A percentile compares a stretch with the other conserved stretches of the same genome.
Conservation (phyloP, 768 basidiomycete genomes). For the Baorangia bicolor region DNA sequence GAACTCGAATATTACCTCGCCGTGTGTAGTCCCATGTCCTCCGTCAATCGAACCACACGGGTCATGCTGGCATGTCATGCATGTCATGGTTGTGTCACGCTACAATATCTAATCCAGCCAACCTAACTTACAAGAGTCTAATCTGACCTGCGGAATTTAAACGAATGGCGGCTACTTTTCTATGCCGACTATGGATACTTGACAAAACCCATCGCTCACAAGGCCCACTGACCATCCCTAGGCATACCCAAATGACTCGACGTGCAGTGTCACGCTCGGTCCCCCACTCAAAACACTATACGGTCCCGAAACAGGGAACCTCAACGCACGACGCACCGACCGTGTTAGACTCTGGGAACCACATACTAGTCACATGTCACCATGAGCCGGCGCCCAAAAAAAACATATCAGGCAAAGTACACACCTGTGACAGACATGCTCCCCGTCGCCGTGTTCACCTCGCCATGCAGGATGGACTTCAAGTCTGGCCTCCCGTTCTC, state of each 20-base stretch:
- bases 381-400: not conserved
- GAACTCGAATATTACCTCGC: not conserved
- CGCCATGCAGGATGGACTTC: slow-evolving; percentile 33
- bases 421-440: slow-evolving; percentile 49
- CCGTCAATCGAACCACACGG: too few species aligned
- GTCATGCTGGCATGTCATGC: too few species aligned
- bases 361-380: slow-evolving; percentile 39
- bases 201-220: not conserved
- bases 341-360: slow-evolving; percentile 42
- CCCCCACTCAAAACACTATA: slow-evolving; percentile 32
- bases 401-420: slow-evolving; percentile 17
- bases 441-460: slow-evolving; percentile 37
- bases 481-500: slow-evolving; percentile 46
- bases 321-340: slow-evolving; percentile 40
- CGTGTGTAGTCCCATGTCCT: too few species aligned
- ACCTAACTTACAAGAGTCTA: not conserved
- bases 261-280: slow-evolving; percentile 38
- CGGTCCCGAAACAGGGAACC: slow-evolving; percentile 34
- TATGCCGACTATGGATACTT: not conserved
- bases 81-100: not conserved
- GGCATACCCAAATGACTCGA: slow-evolving; percentile 44
- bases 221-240: slow-evolving; percentile 5
- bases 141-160: not conserved
- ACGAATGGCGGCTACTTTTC: not conserved
- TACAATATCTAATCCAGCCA: not conserved